Base-by-base conservation (phyloP, 2,329 filamentous ascomycete genomes). In the Beauveria sp. region DNA sequence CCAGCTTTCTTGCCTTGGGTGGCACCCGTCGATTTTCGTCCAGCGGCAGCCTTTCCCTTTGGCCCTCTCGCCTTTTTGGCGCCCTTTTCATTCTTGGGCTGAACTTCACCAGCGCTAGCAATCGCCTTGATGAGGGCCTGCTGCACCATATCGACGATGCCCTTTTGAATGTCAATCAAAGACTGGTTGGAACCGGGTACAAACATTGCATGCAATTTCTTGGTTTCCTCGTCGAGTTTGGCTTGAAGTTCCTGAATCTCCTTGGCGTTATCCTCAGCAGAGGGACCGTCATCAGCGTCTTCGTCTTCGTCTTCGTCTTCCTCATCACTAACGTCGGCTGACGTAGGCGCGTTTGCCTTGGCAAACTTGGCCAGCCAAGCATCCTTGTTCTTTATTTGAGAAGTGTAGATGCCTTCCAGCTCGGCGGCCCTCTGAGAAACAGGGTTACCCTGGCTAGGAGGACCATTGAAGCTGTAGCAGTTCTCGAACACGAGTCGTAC, bases 391-490 rank as follows among this genome's bases (percentile, higher is more conserved):
- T 81, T 80, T 86, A 93, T 92, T 69, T 92, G 83, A 5, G 75
- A 73, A 64, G 90, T 86, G 74, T 96, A 97, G 1, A 93, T 71
- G 5, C 84, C 82, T 71, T 96, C 86, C 3, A 96, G 78, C 63
- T 86, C 78, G 67, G 89, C 86, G 14, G 91, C 93, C 66, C 88
- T 80, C 34, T 80, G 73, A 62, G 90, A 87, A 18, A 96, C 90
- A 1, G 86, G 81, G 65, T 96, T 91, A 9, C 86, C 87, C 60
- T 75, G 72, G 0, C 70, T 67, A 3, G 72, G 69, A 0, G 83
- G 79, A 3, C 80, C 78, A 68, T 99, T 99, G 82, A 98, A 99
- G 65, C 88, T 88, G 78, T 87, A 91, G 74, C 93, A 97, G 73
- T 99, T 99, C 67, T 85, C 82, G 69, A 97, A 88, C 67, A 98